Conservation (phyloP, 2,329 filamentous ascomycete genomes). For the Aspergillus candidus region DNA sequence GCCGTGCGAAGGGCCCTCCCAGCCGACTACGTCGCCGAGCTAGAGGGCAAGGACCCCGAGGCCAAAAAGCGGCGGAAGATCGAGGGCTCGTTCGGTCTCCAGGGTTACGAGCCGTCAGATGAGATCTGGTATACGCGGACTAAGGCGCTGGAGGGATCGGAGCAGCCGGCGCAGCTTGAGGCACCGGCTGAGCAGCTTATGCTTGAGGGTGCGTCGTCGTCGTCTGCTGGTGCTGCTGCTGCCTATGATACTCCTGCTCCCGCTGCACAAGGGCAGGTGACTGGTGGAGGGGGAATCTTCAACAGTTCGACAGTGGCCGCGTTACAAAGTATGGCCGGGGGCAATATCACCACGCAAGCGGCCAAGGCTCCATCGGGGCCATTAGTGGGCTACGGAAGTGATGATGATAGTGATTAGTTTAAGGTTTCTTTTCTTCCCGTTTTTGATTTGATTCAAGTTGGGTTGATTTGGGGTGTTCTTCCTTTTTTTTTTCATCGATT, state of each 20-base stretch:
- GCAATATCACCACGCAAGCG: slow-evolving; percentile 42
- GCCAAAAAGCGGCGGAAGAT: slow-evolving; percentile 83
- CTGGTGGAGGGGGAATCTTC: slow-evolving; percentile 56
- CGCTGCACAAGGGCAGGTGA: slow-evolving; percentile 22
- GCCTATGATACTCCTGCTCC: slow-evolving; percentile 11
- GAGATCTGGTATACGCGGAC: slow-evolving; percentile 87
- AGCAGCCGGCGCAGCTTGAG: slow-evolving; percentile 53
- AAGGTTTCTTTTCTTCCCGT: not conserved
- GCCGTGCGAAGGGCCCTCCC: slow-evolving; percentile 84
- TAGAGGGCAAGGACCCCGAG: slow-evolving; percentile 84
- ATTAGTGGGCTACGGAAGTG: slow-evolving; percentile 83
- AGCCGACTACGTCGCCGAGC: slow-evolving; percentile 83
- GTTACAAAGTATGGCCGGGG: slow-evolving; percentile 53
- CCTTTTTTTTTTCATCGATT: not conserved
- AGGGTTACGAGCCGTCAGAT: slow-evolving; percentile 91
- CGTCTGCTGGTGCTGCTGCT: no score
- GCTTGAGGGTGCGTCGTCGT: slow-evolving; percentile 41
- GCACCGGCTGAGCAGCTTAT: slow-evolving; percentile 40
- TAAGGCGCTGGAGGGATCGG: slow-evolving; percentile 59
- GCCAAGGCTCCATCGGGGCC: slow-evolving; percentile 51
- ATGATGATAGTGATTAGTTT: slow-evolving; percentile 66
- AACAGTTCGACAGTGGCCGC: slow-evolving; percentile 77
- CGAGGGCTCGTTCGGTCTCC: slow-evolving; percentile 79
- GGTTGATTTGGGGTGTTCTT: no score
- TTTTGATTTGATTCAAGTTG: not conserved